Evolutionary conservation across 2,329 filamentous ascomycete genomes (phyloP).

Genomic region (Trematosphaeria pertusa): DNA sequence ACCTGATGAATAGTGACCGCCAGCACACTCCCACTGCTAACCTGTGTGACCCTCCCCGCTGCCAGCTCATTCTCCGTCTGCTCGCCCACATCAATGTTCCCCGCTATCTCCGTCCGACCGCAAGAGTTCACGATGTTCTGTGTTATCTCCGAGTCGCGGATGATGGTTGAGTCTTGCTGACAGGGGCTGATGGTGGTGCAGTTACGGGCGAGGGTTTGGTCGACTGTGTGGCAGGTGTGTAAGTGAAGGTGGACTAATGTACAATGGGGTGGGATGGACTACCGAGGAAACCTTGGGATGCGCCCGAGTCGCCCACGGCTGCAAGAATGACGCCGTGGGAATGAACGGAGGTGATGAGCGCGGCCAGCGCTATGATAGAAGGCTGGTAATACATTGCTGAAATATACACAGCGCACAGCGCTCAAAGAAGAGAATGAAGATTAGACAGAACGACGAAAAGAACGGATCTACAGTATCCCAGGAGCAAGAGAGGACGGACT

Average conservation of each 20-base stretch:
- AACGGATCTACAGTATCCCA: slow-evolving; percentile 15
- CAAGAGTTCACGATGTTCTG: slow-evolving; percentile 49
- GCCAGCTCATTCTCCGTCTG: slow-evolving; percentile 47
- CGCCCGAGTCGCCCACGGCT: slow-evolving; percentile 35
- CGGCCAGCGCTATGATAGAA: slow-evolving; percentile 38
- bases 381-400: slow-evolving; percentile 33
- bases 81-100: slow-evolving; percentile 49
- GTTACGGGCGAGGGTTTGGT: slow-evolving; percentile 43
- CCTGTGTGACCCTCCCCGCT: slow-evolving; percentile 36
- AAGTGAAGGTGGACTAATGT: background rate
- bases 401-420: slow-evolving; percentile 31
- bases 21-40: slow-evolving; percentile 33
- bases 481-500: slow-evolving; percentile 8
- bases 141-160: slow-evolving; percentile 44
- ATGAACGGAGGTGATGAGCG: slow-evolving; percentile 35
- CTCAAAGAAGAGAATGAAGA: slow-evolving; percentile 29
- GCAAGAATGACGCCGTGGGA: slow-evolving; percentile 41
- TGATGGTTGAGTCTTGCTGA: slow-evolving; percentile 48
- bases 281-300: slow-evolving; percentile 43
- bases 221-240: slow-evolving; percentile 29
- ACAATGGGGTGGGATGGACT: background rate
- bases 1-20: slow-evolving; percentile 55
- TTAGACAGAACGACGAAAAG: slow-evolving; percentile 23
- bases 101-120: slow-evolving; percentile 44
- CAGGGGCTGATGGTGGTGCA: slow-evolving; percentile 48